These are phyloP conservation scores for Fabrea salina DNA, from an alignment of 169 alveolate species.

Conservation along the genomic window DNA sequence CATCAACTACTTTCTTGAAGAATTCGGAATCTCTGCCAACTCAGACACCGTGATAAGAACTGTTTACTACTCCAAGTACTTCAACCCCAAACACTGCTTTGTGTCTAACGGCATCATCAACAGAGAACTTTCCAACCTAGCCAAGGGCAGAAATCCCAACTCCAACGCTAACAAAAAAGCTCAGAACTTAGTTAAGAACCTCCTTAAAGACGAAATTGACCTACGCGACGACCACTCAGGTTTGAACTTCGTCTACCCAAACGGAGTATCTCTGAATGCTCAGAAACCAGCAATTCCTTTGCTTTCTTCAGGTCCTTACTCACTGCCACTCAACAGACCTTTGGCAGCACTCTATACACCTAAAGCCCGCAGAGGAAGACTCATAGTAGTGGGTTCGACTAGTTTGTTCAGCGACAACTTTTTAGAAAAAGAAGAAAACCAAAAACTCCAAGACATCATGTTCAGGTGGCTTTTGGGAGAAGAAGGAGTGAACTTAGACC, in stretches of 20 bases:
- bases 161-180: slow-evolving; percentile 4
- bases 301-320: slow-evolving; percentile 68
- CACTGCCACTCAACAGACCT: slow-evolving; percentile 82
- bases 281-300: slow-evolving; percentile 60
- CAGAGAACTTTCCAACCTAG: slow-evolving; percentile 61
- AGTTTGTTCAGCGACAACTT: slow-evolving; percentile 70
- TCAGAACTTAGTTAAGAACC: slow-evolving; percentile 43
- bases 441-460: slow-evolving; percentile 65
- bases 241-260: slow-evolving; percentile 67
- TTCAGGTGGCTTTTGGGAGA: slow-evolving; percentile 57
- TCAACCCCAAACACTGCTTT: slow-evolving; percentile 82
- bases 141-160: slow-evolving; percentile 52
- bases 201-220: neutral
- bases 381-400: slow-evolving; percentile 72
- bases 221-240: slow-evolving; percentile 31
- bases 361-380: slow-evolving; percentile 60
- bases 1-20: slow-evolving; percentile 67
- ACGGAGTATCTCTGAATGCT: slow-evolving; percentile 78
- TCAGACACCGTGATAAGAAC: slow-evolving; percentile 80
- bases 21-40: slow-evolving; percentile 71
- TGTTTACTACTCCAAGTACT: slow-evolving; percentile 62
- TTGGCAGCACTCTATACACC: slow-evolving; percentile 54
- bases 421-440: slow-evolving; percentile 76
- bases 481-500: slow-evolving; percentile 54
- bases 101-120: slow-evolving; percentile 68